Conservation (phyloP, 2,329 filamentous ascomycete genomes). For the Talaromyces sp. region DNA sequence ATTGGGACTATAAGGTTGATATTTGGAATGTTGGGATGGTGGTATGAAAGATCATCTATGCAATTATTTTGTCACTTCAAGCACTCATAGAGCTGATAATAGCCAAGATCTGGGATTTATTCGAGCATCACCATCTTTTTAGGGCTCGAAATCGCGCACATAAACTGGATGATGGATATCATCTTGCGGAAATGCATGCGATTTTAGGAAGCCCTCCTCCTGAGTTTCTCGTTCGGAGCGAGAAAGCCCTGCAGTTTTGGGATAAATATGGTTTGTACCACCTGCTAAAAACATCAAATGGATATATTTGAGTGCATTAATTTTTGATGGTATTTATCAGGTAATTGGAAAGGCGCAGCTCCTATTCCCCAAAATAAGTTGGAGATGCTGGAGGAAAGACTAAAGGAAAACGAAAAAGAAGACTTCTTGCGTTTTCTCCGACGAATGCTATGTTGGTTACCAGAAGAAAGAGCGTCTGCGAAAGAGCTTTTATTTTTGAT, state of each 20-base stretch:
- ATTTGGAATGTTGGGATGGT: slow-evolving; percentile 43
- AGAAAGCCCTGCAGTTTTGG: slow-evolving; percentile 17
- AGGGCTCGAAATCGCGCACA: slow-evolving; percentile 14
- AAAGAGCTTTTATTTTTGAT: slow-evolving; percentile 2
- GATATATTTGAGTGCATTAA: no score
- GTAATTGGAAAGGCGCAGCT: slow-evolving; percentile 8
- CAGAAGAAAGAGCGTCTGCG: slow-evolving; percentile 6
- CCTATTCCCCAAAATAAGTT: background rate
- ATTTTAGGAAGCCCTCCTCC: slow-evolving; percentile 18
- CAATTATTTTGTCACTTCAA: no score
- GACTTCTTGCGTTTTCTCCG: slow-evolving; percentile 9
- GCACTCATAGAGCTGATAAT: no score
- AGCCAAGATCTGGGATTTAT: slow-evolving; percentile 19
- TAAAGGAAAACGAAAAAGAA: background rate
- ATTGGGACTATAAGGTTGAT: slow-evolving; percentile 38
- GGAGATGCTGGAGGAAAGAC: background rate
- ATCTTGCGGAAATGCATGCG: slow-evolving; percentile 20
- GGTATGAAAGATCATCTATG: slow-evolving; percentile 19
- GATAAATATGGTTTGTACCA: slow-evolving; percentile 16
- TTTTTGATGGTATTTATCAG: background rate
- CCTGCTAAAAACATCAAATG: no score
- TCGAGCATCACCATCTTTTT: slow-evolving; percentile 22
- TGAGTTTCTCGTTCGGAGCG: slow-evolving; percentile 6
- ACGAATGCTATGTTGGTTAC: slow-evolving; percentile 5
- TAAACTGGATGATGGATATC: slow-evolving; percentile 16